Evolutionary conservation across 2,329 filamentous ascomycete species (phyloP), one percentile per base, ranked within the genome.

Genomic region (Alternaria brassicae): DNA sequence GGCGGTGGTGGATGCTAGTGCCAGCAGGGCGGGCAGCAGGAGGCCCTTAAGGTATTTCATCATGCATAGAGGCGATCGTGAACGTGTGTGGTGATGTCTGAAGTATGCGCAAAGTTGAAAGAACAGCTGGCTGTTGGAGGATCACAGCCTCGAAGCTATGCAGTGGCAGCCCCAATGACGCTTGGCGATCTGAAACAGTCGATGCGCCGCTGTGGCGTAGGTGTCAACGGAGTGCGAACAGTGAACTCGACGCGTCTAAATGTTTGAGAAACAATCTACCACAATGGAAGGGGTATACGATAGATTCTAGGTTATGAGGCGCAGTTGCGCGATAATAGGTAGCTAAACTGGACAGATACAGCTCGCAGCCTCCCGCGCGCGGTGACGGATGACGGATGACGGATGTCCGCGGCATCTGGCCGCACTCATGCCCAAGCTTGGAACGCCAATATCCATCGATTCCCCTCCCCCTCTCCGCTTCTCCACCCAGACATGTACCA

Each of bases 11-110:
- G 72, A 61, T 56, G 70, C 68, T 60, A 76, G 62, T 65, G 82
- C 84, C 76, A 86, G 80, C 74, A 88, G 77, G 76, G 79, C 77
- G 69, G 82, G 77, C 73, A 84, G 74, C 71, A 84, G 76, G 61
- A 77, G 71, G 75, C 75, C 72, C 74, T 70, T 72, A 66, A 70
- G 66, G 67, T 68, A 69, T 71, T 73, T 73, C 76, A 78, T 78
- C 63, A 72, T 76, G 75, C 75, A 77, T 77, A 70, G 66, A 72
- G 67, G 63, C 66, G 63, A 56, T 52, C 25, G 15, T 52, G 62
- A 47, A 39, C 50, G 60, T 60, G 53, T 47, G 62, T 61, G 64
- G 58, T 56, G 63, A 53, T 36, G 62, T 57, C 50, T 49, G 66
- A 53, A 56, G 58, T 25, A 56, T 58, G 62, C 60, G 65, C 34